Conservation (phyloP, 805 yeast genomes). For the Suhomyces canberraensis region DNA sequence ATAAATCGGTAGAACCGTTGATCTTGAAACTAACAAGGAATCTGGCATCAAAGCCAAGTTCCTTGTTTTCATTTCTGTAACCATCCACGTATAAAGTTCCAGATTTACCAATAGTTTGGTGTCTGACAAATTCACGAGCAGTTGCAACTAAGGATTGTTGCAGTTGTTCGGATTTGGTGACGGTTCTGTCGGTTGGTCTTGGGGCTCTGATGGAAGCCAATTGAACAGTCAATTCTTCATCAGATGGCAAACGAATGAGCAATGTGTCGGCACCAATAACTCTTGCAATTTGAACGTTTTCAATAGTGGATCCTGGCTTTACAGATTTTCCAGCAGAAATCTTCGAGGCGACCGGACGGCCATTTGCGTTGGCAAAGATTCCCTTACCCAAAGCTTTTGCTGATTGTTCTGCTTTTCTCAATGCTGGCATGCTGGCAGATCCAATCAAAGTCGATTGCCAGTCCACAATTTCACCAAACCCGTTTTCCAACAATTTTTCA, state of each 20-base stretch:
- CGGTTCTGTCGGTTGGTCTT: slow-evolving; percentile 53
- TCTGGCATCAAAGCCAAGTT: slow-evolving; percentile 61
- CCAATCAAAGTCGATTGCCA: slow-evolving; percentile 77
- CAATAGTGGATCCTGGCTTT: slow-evolving; percentile 48
- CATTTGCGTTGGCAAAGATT: slow-evolving; percentile 47
- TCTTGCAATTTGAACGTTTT: slow-evolving; percentile 52
- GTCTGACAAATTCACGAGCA: slow-evolving; percentile 75
- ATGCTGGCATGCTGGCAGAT: slow-evolving; percentile 53
- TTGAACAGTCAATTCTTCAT: slow-evolving; percentile 62
- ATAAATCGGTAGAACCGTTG: slow-evolving; percentile 55
- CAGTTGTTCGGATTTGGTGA: slow-evolving; percentile 29
- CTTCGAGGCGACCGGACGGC: slow-evolving; percentile 16
- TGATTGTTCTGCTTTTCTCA: slow-evolving; percentile 61
- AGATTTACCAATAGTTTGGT: slow-evolving; percentile 61
- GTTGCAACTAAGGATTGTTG: slow-evolving; percentile 54
- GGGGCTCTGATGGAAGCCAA: slow-evolving; percentile 77
- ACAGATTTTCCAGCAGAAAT: slow-evolving; percentile 16
- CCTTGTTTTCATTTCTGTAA: slow-evolving; percentile 51
- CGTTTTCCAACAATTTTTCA: slow-evolving; percentile 61
- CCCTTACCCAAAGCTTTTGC: slow-evolving; percentile 61
- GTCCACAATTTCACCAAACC: slow-evolving; percentile 73
- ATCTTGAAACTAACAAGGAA: slow-evolving; percentile 58
- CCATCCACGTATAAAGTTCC: slow-evolving; percentile 64
- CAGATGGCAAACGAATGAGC: slow-evolving; percentile 47
- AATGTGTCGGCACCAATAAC: slow-evolving; percentile 69